Percentiles rank a stretch among this genome's conserved stretches.
Evolutionary conservation across 2,329 filamentous ascomycete genomes (phyloP).

Genomic region (Aspergillus fischeri): DNA sequence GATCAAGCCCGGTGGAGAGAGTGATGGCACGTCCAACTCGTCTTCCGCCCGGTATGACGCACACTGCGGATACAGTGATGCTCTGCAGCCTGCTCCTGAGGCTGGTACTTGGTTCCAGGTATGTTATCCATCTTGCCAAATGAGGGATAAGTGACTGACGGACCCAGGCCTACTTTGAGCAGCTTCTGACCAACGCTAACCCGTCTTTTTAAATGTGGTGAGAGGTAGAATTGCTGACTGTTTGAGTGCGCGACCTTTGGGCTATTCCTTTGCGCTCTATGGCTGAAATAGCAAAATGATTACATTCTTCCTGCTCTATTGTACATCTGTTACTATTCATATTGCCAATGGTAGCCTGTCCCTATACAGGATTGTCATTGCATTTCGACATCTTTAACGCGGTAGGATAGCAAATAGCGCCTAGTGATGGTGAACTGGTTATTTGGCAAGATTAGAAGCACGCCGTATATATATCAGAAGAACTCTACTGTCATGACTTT

Average conservation of each 20-base stretch:
- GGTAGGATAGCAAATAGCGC: background rate
- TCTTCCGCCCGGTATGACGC: slow-evolving; percentile 50
- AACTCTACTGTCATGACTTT: no score
- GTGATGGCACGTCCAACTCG: slow-evolving; percentile 49
- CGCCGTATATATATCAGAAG: no score
- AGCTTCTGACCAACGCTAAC: slow-evolving; percentile 26
- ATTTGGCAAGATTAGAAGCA: no score
- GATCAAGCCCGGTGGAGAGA: slow-evolving; percentile 63
- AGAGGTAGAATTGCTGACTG: background rate
- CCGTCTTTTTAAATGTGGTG: slow-evolving; percentile 17
- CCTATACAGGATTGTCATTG: no score
- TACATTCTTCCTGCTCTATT: background rate
- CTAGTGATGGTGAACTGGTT: background rate
- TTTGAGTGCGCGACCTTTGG: background rate
- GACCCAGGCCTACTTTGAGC: slow-evolving; percentile 25
- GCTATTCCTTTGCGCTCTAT: background rate
- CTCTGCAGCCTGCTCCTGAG: slow-evolving; percentile 63
- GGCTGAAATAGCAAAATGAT: background rate
- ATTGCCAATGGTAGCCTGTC: background rate
- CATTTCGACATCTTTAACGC: no score
- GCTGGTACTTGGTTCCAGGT: slow-evolving; percentile 64
- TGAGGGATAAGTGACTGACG: background rate
- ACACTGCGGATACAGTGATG: slow-evolving; percentile 51
- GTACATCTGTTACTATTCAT: background rate
- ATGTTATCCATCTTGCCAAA: slow-evolving; percentile 31